phyloP scores from a whole-genome alignment of 805 yeast species.

The Ogataea naganishii region DNA sequence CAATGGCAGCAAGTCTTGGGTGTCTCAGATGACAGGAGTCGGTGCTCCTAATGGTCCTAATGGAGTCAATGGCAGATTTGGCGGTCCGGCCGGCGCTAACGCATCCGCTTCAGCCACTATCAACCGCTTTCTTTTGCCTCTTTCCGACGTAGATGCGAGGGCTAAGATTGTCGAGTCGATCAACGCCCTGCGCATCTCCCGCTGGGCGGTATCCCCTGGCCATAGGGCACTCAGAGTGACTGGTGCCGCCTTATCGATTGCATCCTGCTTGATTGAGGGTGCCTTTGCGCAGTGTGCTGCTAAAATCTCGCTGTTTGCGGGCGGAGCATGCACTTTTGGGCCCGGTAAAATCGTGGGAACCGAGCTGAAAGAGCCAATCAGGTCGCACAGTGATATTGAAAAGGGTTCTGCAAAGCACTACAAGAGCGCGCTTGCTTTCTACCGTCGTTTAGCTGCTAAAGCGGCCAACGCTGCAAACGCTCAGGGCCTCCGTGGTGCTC shows the following conservation, averaged over 20 bases:
- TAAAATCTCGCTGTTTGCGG: slow-evolving; percentile 62
- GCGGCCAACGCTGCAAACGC: too few relatives aligned
- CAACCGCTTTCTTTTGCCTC: slow-evolving; percentile 26
- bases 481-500: too few relatives aligned
- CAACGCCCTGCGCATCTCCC: slow-evolving; percentile 53
- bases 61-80: too few relatives aligned
- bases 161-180: slow-evolving; percentile 71
- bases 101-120: slow-evolving; percentile 30
- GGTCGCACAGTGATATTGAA: slow-evolving; percentile 85
- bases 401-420: slow-evolving; percentile 82
- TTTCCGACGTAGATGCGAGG: slow-evolving; percentile 46
- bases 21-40: slow-evolving; percentile 33
- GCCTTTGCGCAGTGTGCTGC: slow-evolving; percentile 82
- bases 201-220: slow-evolving; percentile 80
- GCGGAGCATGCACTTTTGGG: slow-evolving; percentile 60
- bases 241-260: slow-evolving; percentile 86
- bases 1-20: slow-evolving; percentile 27
- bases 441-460: slow-evolving; percentile 63
- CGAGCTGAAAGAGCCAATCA: slow-evolving; percentile 50
- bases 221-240: slow-evolving; percentile 86
- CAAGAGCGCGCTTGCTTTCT: slow-evolving; percentile 77
- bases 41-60: too few relatives aligned
- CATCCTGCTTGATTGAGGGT: slow-evolving; percentile 72
- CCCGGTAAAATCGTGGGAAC: slow-evolving; percentile 54
- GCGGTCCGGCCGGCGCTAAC: too few relatives aligned